Conservation (phyloP, 2,329 filamentous ascomycete species). For the Rutstroemia sp. region DNA sequence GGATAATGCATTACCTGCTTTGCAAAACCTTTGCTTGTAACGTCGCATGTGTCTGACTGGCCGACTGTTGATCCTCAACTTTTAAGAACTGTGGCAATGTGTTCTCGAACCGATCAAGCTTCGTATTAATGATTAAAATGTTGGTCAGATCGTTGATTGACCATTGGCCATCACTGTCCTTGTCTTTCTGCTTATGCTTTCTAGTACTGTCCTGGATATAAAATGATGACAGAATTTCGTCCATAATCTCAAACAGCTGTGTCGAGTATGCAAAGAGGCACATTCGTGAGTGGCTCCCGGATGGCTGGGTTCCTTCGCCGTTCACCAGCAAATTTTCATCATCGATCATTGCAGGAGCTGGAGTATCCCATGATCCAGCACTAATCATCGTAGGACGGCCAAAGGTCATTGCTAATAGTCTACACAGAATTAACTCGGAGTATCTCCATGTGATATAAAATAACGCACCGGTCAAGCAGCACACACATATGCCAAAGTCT, state of each 20-base stretch:
- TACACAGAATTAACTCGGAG: slow-evolving; percentile 8
- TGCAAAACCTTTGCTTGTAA: slow-evolving; percentile 13
- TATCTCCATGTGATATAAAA: neutral
- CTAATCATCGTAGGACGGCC: slow-evolving; percentile 22
- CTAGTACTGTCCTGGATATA: slow-evolving; percentile 8
- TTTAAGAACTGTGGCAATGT: slow-evolving; percentile 12
- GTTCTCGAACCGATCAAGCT: slow-evolving; percentile 13
- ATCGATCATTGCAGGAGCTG: slow-evolving; percentile 20
- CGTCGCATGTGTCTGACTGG: neutral
- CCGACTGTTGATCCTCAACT: neutral
- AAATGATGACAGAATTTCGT: slow-evolving; percentile 12
- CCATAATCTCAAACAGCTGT: slow-evolving; percentile 16
- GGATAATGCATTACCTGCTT: slow-evolving; percentile 10
- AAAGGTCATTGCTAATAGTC: slow-evolving; percentile 23
- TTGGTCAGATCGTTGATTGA: slow-evolving; percentile 1
- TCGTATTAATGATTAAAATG: slow-evolving; percentile 13
- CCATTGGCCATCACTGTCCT: neutral
- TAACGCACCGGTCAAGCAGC: slow-evolving; percentile 23
- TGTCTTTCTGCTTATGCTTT: neutral
- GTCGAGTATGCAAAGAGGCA: slow-evolving; percentile 18
- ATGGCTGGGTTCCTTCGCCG: slow-evolving; percentile 22
- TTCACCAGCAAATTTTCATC: slow-evolving; percentile 25
- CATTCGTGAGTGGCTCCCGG: slow-evolving; percentile 18
- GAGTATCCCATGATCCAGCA: slow-evolving; percentile 4
- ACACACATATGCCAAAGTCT: slow-evolving; percentile 29